Conservation (phyloP, 208 protist species). For the Acanthamoeba healyi region DNA sequence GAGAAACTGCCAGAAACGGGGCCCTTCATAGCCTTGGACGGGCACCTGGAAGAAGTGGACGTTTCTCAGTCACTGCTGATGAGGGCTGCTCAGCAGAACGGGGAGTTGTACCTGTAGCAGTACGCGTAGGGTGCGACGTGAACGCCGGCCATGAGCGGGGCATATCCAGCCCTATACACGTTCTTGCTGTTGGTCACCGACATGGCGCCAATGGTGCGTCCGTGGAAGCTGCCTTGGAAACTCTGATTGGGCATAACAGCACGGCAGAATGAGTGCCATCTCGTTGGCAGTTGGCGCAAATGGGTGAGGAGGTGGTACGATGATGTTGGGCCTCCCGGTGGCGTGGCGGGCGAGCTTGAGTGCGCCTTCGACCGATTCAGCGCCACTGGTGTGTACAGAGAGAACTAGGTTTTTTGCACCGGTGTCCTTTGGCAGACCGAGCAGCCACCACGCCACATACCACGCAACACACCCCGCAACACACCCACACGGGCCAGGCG, state of each 20-base stretch:
- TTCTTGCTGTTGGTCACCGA: slow-evolving; percentile 85
- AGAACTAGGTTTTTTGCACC: slow-evolving; percentile 13
- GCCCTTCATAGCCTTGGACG: not conserved
- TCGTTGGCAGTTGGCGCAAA: too few relatives aligned
- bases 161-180: slow-evolving; percentile 78
- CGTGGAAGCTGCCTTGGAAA: slow-evolving; percentile 69
- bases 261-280: too few relatives aligned
- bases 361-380: slow-evolving; percentile 28
- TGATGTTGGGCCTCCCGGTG: slow-evolving; percentile 52
- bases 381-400: slow-evolving; percentile 39
- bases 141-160: slow-evolving; percentile 79
- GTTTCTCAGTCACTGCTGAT: not conserved
- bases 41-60: not conserved
- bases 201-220: slow-evolving; percentile 74
- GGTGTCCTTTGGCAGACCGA: not conserved
- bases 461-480: not conserved
- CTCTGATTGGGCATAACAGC: not conserved
- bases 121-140: slow-evolving; percentile 83
- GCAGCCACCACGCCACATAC: not conserved
- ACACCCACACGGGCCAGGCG: not conserved
- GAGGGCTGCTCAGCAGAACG: not conserved
- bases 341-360: slow-evolving; percentile 69
- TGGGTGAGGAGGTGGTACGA: not conserved
- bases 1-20: not conserved
- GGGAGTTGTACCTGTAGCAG: slow-evolving; percentile 7